Percentiles rank a stretch among this genome's conserved stretches.
These are phyloP conservation scores for Alternaria panax DNA, from an alignment of 2,329 filamentous ascomycete genomes.

Conservation along the genomic window DNA sequence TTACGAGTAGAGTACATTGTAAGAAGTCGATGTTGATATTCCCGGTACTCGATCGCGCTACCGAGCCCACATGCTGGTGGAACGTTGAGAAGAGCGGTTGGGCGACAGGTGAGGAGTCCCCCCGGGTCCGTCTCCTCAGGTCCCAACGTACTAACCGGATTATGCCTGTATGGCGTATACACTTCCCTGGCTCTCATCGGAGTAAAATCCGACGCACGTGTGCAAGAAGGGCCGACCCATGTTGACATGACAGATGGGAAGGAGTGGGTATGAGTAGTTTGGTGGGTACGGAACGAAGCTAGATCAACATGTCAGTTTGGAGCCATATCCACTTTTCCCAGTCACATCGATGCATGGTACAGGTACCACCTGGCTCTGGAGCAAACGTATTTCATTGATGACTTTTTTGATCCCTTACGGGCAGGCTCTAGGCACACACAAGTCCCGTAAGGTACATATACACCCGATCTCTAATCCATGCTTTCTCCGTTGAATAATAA, in stretches of 20 bases:
- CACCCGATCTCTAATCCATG: conserved; percentile 1
- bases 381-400: conserved; percentile 6
- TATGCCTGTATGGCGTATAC: not conserved
- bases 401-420: not conserved
- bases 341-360: not conserved
- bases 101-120: not conserved
- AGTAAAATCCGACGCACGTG: conserved; percentile 1
- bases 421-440: conserved; percentile 1
- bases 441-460: not conserved
- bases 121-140: not conserved
- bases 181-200: not conserved
- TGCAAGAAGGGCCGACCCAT: conserved; percentile 4
- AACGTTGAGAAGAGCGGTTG: not conserved
- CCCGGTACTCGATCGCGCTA: not conserved
- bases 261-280: not conserved
- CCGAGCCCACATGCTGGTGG: not conserved
- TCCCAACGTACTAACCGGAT: not conserved
- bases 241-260: not conserved
- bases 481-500: conserved; percentile 1
- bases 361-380: not conserved
- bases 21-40: not conserved
- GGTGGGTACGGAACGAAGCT: not conserved
- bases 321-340: not conserved
- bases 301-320: not conserved
- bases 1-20: not conserved